Evolutionary conservation across 306 rosid species (phyloP), one percentile per base, ranked within the genome.

Genomic region (Begonia loranthoides): DNA sequence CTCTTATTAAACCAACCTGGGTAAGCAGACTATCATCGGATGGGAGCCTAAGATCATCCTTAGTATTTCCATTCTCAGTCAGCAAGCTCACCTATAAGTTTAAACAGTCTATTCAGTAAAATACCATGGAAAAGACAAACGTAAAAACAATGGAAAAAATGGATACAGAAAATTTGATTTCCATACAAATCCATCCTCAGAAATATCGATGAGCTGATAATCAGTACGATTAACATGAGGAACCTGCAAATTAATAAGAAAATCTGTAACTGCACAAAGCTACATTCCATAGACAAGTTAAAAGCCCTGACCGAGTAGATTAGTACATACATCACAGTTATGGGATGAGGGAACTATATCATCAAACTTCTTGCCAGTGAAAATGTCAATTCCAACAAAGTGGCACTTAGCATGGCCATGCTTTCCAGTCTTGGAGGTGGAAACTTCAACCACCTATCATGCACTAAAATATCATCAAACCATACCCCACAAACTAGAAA

Each of bases 291-390:
- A 28, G 36, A 28, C 36, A 28, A 28, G 4, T 28, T 28, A 28
- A 28, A 28, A 28, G 36, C 36, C 36, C 36, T 0, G 36, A 28
- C 36, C 9, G 7, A 28, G 36, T 28, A 28, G 28, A 9, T 8
- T 19, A 55, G 45, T n/a, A 13, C 70, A 50, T 67, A 82, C 92
- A 63, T 82, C 92, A 75, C 92, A 82, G 17, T 82, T 82, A 56
- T 82, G 92, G 39, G 82, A 82, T 40, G 92, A 82, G 7, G 92
- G 92, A 0, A 82, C 86, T 24, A 82, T 82, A 71, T 82, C 92
- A 21, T 82, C 92, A 22, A 75, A 78, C 48, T 82, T 82, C 65
- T 82, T 82, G 39, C 50, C 83, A 41, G 71, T 78, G 66, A 82
- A 82, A 13, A 82, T 76, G 57, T 82, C 92, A 70, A 82, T 78